Base-by-base conservation (phyloP, 2,329 filamentous ascomycete genomes). In the Monosporascus sp. region DNA sequence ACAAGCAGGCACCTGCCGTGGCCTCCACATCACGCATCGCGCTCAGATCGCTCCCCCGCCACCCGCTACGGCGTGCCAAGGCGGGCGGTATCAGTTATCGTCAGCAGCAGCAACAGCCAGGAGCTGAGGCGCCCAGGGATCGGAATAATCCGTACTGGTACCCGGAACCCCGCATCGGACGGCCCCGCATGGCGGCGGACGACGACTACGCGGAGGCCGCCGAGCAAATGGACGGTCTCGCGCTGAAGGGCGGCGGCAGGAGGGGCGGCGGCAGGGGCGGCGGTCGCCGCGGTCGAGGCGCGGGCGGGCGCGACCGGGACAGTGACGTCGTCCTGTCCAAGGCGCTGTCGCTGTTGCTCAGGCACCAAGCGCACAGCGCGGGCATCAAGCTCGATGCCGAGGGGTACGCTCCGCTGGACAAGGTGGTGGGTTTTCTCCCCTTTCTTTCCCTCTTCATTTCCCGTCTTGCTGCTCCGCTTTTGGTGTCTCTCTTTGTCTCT, bases 311-410 rank as follows among this genome's bases (percentile, higher is more conserved):
- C 4, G 64, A 64, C 5, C 66, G 66, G 54, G 64, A 66, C 45
- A 73, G 80, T n/a, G 74, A 79, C 20, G 69, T 78, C 20, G 71
- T 73, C 52, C 68, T 84, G 45, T 83, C 80, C 7, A 79, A 74
- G 59, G 79, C 80, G 11, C 68, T 85, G 45, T 83, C 80, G 17
- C 71, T 66, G 58, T 69, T 85, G 48, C 66, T 85, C 55, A 68
- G 82, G 34, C 82, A 85, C 58, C 80, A 83, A 70, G 82, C 81
- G 8, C 70, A 71, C 49, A 78, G 76, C 40, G 83, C 79, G 20
- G 82, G 83, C 4, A 74, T 87, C 47, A 61, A 68, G 61, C 75
- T 86, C 7, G 83, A 87, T 62, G 69, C 61, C 1, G 82, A 84
- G 63, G 85, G 85, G 0, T 87, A 74, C 65, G 84, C 82, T 43